A percentile compares a stretch with the other conserved stretches of the same genome.
Conservation (phyloP, 2,329 filamentous ascomycete genomes). For the Septoria petroselini region DNA sequence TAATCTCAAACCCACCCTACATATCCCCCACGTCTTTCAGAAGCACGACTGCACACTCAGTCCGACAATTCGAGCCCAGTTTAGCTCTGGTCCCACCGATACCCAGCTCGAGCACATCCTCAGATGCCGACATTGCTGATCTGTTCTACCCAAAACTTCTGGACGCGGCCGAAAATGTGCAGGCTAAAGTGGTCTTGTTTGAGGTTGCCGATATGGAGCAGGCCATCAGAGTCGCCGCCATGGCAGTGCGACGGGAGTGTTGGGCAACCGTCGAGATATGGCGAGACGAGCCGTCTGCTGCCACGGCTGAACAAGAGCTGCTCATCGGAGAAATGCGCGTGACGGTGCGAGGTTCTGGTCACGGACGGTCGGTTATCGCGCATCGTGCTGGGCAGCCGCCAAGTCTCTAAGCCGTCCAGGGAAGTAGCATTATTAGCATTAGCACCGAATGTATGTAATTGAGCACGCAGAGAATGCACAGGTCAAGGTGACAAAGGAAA, state of each 20-base stretch:
- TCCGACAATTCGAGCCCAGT: conserved; percentile 76
- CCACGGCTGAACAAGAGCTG: conserved; percentile 23
- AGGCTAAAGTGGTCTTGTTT: conserved; percentile 59
- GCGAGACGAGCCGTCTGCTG: conserved; percentile 59
- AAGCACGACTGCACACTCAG: conserved; percentile 65
- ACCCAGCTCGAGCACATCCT: conserved; percentile 1
- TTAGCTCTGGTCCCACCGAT: conserved; percentile 68
- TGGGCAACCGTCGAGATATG: conserved; percentile 61
- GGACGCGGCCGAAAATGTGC: conserved; percentile 50
- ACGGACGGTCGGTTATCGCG: conserved; percentile 46
- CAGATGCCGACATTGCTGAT: conserved; percentile 39
- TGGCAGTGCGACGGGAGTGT: conserved; percentile 41
- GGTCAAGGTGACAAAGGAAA: conserved; percentile 26
- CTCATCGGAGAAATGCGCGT: conserved; percentile 28
- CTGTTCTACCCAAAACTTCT: conserved; percentile 69
- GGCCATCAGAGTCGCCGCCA: conserved; percentile 59
- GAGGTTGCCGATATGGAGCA: conserved; percentile 71
- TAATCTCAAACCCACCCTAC: conserved; percentile 90
- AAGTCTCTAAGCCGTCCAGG: too few relatives aligned
- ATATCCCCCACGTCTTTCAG: conserved; percentile 66
- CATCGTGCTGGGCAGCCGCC: conserved; percentile 32
- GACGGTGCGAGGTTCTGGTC: conserved; percentile 40
- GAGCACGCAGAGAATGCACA: not conserved
- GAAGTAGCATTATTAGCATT: too few relatives aligned
- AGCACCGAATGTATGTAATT: too few relatives aligned